Base-by-base conservation (phyloP, 164 flowering plant species). In the Protea cynaroides region DNA sequence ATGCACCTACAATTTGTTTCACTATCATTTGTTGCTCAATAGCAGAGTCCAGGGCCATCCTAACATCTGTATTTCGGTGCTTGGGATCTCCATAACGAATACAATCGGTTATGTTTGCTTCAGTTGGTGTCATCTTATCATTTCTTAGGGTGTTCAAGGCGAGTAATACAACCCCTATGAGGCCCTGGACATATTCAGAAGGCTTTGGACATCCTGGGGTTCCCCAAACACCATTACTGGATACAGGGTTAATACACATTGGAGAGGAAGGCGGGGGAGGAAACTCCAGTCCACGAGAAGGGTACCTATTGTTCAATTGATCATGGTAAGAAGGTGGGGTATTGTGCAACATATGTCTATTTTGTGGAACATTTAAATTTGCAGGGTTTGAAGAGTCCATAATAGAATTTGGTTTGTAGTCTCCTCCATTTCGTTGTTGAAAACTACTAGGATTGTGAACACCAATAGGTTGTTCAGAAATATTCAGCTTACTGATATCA, bases 81-180 rank as follows among this genome's bases (percentile, higher is more conserved):
- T 77, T 84, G 18, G 68, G 70, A 59, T 85, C 85, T 67, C 94
- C 92, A 78, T 71, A 82, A 7, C 74, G 80, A 37, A 90, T 82
- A 72, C 95, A 93, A 63, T 88, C 92, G 44, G 82, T 59, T 64
- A 93, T 84, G 66, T 93, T 88, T 66, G 74, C 84, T 73, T 90
- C 96, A 19, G 84, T 88, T 3, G 98, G 96, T 72, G 69, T 70
- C 69, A 93, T 78, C 67, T 82, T 86, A 70, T 90, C 94, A 64
- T 17, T 71, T 78, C 81, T 87, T 61, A 93, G 72, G 56, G 85
- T 84, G 75, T 86, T 76, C 72, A 90, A 70, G 19, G 89, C 87
- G 57, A 84, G 89, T 63, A 90, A 74, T 52, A 93, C 62, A 68
- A 84, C 74, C 57, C 93, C 94, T 25, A 81, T 83, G 67, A 85